A percentile compares a stretch with the other conserved stretches of the same genome.
phyloP scores from a whole-genome alignment of 2,329 filamentous ascomycete genomes.

The Fonsecaea multimorphosa region DNA sequence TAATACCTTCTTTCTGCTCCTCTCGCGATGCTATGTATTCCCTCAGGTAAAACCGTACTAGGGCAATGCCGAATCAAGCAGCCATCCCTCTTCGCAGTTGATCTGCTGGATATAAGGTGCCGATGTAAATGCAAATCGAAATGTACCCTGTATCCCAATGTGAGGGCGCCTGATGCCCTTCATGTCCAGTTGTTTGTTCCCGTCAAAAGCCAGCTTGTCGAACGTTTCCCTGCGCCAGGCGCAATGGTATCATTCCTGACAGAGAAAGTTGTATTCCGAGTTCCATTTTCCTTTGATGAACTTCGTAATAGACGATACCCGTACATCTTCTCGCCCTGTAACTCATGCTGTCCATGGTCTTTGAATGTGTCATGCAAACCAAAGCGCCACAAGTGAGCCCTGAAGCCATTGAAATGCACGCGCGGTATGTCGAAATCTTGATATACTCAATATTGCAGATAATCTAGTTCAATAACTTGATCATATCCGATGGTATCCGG shows the following conservation, averaged over 20 bases:
- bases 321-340: neutral
- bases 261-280: neutral
- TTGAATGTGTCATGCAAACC: neutral
- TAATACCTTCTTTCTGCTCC: neutral
- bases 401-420: neutral
- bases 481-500: constrained; percentile 37
- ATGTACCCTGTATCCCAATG: neutral
- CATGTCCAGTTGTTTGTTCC: neutral
- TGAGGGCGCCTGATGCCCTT: neutral
- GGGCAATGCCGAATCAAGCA: neutral
- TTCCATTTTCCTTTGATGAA: neutral
- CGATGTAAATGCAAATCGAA: constrained; percentile 1
- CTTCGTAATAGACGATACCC: neutral
- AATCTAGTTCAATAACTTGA: constrained; percentile 33
- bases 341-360: neutral
- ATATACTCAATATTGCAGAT: neutral
- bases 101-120: neutral
- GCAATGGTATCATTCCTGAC: neutral
- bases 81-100: neutral
- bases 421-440: neutral
- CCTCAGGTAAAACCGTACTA: neutral
- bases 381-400: neutral
- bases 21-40: neutral
- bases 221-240: neutral
- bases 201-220: constrained; percentile 3